Conservation (phyloP, 345 rosid species). For the Eucalyptus caleyi region DNA sequence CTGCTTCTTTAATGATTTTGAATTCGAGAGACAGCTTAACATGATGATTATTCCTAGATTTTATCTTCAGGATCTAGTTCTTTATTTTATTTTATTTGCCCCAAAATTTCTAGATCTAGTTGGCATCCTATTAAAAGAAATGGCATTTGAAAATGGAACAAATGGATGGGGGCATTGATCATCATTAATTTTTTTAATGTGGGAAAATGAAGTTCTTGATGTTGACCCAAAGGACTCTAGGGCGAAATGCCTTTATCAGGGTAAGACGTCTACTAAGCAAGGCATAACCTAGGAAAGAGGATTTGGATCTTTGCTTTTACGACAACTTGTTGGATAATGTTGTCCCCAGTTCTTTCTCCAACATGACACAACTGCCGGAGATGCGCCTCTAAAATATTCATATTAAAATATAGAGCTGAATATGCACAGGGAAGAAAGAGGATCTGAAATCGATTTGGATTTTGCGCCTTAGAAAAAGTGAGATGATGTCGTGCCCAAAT, state of each 20-base stretch:
- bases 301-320: not conserved
- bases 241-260: not conserved
- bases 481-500: not conserved
- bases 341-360: not conserved
- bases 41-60: not conserved
- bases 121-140: not conserved
- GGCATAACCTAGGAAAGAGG: not conserved
- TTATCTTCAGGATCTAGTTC: not conserved
- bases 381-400: not conserved
- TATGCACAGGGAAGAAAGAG: not conserved
- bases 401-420: not conserved
- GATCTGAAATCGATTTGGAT: not conserved
- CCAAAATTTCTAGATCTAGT: not conserved
- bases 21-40: not conserved
- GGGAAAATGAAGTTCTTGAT: not conserved
- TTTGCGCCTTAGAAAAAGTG: not conserved
- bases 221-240: not conserved
- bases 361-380: not conserved
- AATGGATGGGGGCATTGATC: not conserved
- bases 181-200: not conserved
- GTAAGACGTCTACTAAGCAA: not conserved
- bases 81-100: not conserved
- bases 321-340: not conserved
- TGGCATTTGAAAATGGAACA: not conserved
- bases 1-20: not conserved